Percentiles rank a stretch among this genome's conserved stretches.
These are phyloP conservation scores for Calocybe indica DNA, from an alignment of 768 basidiomycete genomes.

Conservation along the genomic window DNA sequence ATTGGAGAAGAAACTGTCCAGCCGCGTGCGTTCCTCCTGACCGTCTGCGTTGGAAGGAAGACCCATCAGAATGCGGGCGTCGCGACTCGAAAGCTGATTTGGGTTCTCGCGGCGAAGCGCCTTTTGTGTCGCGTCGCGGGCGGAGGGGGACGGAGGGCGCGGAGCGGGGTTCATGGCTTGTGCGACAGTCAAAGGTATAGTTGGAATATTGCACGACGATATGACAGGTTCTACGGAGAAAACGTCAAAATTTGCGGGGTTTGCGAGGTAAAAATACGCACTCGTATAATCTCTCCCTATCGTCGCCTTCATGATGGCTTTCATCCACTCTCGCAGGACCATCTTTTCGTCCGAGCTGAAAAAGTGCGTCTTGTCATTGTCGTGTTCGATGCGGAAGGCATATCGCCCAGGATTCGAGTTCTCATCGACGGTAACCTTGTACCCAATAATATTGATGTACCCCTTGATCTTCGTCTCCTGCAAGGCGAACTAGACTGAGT, in stretches of 20 bases:
- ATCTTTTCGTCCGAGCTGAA: conserved; percentile 90
- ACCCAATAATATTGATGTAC: conserved; percentile 88
- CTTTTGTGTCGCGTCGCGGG: conserved; percentile 83
- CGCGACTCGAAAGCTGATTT: conserved; percentile 72
- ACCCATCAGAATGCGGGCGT: conserved; percentile 74
- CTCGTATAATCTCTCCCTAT: conserved; percentile 91
- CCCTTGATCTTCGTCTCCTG: conserved; percentile 95
- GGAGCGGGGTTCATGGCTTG: conserved; percentile 97
- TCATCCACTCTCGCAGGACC: conserved; percentile 97
- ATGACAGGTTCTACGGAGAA: conserved; percentile 72
- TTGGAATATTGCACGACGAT: conserved; percentile 95
- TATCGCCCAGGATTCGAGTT: conserved; percentile 89
- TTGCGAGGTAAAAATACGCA: conserved; percentile 28
- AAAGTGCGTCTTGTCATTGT: conserved; percentile 77
- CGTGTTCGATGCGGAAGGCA: conserved; percentile 92
- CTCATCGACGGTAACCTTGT: conserved; percentile 91
- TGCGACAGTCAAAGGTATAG: conserved; percentile 90
- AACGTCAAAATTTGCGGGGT: conserved; percentile 10
- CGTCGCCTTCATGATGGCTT: conserved; percentile 98
- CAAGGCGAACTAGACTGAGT: conserved; percentile 1
- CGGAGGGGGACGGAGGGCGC: conserved; percentile 87
- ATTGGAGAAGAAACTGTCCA: conserved; percentile 53
- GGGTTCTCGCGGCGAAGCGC: conserved; percentile 83
- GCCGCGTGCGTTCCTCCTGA: conserved; percentile 40
- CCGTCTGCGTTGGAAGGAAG: conserved; percentile 29